Conservation (phyloP, 2,329 filamentous ascomycete genomes). For the Pseudogymnoascus sp. region DNA sequence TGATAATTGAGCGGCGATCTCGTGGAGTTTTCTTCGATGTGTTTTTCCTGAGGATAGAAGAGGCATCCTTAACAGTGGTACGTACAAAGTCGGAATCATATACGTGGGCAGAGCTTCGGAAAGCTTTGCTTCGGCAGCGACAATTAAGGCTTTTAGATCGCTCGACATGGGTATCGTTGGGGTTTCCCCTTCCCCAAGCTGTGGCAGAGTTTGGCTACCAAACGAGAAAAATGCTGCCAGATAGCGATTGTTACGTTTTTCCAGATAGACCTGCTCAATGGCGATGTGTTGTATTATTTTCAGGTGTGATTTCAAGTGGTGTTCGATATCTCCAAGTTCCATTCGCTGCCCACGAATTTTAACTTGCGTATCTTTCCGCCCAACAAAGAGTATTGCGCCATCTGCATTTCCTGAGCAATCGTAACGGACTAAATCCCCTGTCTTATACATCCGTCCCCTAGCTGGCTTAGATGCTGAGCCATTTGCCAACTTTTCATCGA, state of each 20-base stretch:
- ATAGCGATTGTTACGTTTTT: background rate
- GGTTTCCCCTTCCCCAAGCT: background rate
- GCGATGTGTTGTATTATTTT: background rate
- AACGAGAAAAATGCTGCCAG: background rate
- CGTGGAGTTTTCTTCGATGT: slow-evolving; percentile 23
- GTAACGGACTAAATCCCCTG: slow-evolving; percentile 50
- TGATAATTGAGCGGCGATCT: slow-evolving; percentile 28
- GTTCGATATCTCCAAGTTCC: slow-evolving; percentile 19
- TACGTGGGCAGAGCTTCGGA: slow-evolving; percentile 25
- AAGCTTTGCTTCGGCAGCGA: background rate
- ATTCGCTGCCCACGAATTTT: slow-evolving; percentile 35
- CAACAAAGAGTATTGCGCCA: slow-evolving; percentile 46
- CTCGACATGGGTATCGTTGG: background rate
- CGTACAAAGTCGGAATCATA: slow-evolving; percentile 31
- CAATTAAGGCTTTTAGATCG: background rate
- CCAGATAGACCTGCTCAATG: background rate
- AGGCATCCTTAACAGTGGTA: slow-evolving; percentile 25
- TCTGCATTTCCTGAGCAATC: slow-evolving; percentile 36
- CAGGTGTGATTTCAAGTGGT: background rate
- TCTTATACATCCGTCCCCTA: slow-evolving; percentile 39
- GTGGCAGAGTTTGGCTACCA: background rate
- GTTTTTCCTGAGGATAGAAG: slow-evolving; percentile 26
- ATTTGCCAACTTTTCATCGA: background rate
- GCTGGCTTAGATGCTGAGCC: background rate
- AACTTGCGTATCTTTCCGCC: slow-evolving; percentile 56